A percentile compares a stretch with the other conserved stretches of the same genome.
Conservation (phyloP, 1,139 yeast species). For the Candida glucosophila region DNA sequence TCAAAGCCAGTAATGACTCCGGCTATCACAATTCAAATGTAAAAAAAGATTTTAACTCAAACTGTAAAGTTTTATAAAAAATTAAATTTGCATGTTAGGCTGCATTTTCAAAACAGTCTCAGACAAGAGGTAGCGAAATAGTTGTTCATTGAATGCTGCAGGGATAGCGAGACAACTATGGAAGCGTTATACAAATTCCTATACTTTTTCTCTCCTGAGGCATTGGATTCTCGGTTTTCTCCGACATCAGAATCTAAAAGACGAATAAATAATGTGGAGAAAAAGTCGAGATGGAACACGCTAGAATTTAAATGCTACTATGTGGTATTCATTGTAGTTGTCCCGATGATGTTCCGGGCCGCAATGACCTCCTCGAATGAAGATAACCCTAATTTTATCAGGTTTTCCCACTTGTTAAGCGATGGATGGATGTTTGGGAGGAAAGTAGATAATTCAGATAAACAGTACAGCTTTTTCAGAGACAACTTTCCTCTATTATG, state of each 20-base stretch:
- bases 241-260: slow-evolving; percentile 44
- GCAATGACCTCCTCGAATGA: slow-evolving; percentile 78
- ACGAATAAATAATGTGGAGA: slow-evolving; percentile 30
- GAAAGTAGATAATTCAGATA: slow-evolving; percentile 83
- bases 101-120: not conserved
- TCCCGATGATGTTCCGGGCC: slow-evolving; percentile 76
- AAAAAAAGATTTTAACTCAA: not conserved
- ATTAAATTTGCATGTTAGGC: not conserved
- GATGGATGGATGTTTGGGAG: slow-evolving; percentile 74
- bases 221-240: slow-evolving; percentile 64
- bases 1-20: not conserved
- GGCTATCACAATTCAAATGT: not conserved
- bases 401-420: slow-evolving; percentile 51
- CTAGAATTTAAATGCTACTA: slow-evolving; percentile 64
- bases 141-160: no score
- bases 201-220: slow-evolving; percentile 60
- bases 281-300: slow-evolving; percentile 66
- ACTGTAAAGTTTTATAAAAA: not conserved
- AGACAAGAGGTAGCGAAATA: no score
- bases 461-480: slow-evolving; percentile 82
- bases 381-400: slow-evolving; percentile 65
- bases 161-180: not conserved
- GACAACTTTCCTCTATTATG: slow-evolving; percentile 61
- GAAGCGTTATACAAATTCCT: slow-evolving; percentile 13
- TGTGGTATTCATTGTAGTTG: slow-evolving; percentile 52